Conservation (phyloP, 257 asterid species). For the Gardenia jasminoides region DNA sequence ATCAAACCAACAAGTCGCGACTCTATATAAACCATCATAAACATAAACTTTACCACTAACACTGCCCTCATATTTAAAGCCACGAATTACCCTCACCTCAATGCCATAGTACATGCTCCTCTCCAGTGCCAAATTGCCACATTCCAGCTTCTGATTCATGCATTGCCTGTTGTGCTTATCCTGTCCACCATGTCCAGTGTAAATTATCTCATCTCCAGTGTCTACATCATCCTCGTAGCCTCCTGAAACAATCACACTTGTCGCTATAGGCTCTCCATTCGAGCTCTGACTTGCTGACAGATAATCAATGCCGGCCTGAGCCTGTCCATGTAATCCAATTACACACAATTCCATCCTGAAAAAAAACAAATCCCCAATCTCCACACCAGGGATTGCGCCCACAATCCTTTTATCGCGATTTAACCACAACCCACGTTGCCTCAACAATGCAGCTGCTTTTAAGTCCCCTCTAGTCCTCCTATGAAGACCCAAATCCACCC, state of each 20-base stretch:
- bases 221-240: conserved; percentile 92
- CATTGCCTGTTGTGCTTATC: conserved; percentile 60
- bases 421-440: conserved; percentile 59
- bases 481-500: conserved; percentile 7
- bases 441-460: conserved; percentile 61
- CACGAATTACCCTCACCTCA: conserved; percentile 87
- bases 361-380: conserved; percentile 72
- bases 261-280: conserved; percentile 84
- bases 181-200: conserved; percentile 98
- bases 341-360: conserved; percentile 84
- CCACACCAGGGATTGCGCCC: conserved; percentile 74
- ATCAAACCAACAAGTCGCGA: conserved; percentile 71
- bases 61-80: conserved; percentile 70
- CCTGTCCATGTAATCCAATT: conserved; percentile 82
- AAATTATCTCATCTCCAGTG: conserved; percentile 71
- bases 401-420: conserved; percentile 80
- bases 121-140: conserved; percentile 82
- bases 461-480: conserved; percentile 57
- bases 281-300: conserved; percentile 70
- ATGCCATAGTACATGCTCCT: conserved; percentile 78
- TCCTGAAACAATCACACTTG: conserved; percentile 85
- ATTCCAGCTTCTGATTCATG: conserved; percentile 71
- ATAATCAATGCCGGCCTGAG: conserved; percentile 88
- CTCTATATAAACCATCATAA: conserved; percentile 73
- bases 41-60: conserved; percentile 73